phyloP scores from a whole-genome alignment of 192 early-diverging fungal genomes.

The Backusella mclennaniae region DNA sequence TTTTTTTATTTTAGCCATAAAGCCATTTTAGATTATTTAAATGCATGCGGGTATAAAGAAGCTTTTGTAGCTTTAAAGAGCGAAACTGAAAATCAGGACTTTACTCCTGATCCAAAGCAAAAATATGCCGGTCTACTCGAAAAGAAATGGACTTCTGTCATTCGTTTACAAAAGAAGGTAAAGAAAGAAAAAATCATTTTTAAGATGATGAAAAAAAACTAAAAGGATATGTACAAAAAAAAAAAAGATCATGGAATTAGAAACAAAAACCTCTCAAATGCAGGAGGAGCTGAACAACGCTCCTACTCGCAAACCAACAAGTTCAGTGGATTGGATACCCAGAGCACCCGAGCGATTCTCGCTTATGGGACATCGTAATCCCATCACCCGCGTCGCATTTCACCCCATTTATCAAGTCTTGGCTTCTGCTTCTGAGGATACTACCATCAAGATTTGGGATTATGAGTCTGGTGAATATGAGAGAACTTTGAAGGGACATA shows the following conservation, averaged over 20 bases:
- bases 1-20: constrained; percentile 48
- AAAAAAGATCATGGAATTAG: constrained; percentile 85
- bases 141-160: constrained; percentile 94
- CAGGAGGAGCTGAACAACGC: constrained; percentile 69
- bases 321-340: constrained; percentile 79
- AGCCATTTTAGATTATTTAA: constrained; percentile 89
- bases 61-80: constrained; percentile 64
- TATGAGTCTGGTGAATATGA: constrained; percentile 92
- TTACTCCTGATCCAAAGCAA: constrained; percentile 71
- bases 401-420: constrained; percentile 84
- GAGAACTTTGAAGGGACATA: constrained; percentile 91
- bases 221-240: neutral
- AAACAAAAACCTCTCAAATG: constrained; percentile 75
- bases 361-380: constrained; percentile 77
- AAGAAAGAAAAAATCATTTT: neutral
- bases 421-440: constrained; percentile 88
- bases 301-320: constrained; percentile 50
- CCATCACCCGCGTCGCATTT: constrained; percentile 80
- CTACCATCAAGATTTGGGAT: constrained; percentile 92
- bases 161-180: constrained; percentile 86
- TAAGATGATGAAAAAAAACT: neutral
- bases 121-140: constrained; percentile 78
- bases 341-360: constrained; percentile 70
- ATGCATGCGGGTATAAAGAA: constrained; percentile 66
- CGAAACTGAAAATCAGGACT: constrained; percentile 75